phyloP scores from a whole-genome alignment of 495 filamentous ascomycete species.

The Hypoxylon rickii region DNA sequence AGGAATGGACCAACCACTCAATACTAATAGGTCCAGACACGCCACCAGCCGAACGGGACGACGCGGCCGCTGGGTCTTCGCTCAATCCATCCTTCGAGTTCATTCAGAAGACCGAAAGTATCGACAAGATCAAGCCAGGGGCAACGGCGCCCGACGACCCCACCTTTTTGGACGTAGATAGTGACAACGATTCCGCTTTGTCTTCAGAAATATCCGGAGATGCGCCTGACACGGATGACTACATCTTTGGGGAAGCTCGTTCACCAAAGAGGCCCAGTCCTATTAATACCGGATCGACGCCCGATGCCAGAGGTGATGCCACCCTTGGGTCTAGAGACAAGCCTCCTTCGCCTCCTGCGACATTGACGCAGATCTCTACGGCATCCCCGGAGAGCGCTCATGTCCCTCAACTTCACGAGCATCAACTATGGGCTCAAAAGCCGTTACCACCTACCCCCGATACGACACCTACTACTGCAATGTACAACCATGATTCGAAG shows the following conservation, averaged over 20 bases:
- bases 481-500: conserved; percentile 28
- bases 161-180: conserved; percentile 69
- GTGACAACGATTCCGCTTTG: conserved; percentile 72
- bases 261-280: conserved; percentile 33
- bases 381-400: conserved; percentile 46
- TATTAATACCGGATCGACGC: conserved; percentile 36
- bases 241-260: conserved; percentile 35
- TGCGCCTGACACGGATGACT: conserved; percentile 57
- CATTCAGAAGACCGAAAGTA: conserved; percentile 50
- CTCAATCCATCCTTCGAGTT: conserved; percentile 54
- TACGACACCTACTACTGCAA: conserved; percentile 51
- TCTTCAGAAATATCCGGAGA: conserved; percentile 83
- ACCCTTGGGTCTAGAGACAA: conserved; percentile 41
- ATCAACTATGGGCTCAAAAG: conserved; percentile 51
- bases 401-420: conserved; percentile 43
- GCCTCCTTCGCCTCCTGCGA: conserved; percentile 80
- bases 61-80: conserved; percentile 30
- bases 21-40: conserved; percentile 46
- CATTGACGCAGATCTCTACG: conserved; percentile 63
- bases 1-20: conserved; percentile 53
- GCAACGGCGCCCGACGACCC: conserved; percentile 46
- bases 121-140: conserved; percentile 42
- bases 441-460: conserved; percentile 59
- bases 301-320: conserved; percentile 31
- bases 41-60: conserved; percentile 36